These are phyloP conservation scores for Didymella pinodella DNA, from an alignment of 2,329 filamentous ascomycete genomes.

Conservation along the genomic window DNA sequence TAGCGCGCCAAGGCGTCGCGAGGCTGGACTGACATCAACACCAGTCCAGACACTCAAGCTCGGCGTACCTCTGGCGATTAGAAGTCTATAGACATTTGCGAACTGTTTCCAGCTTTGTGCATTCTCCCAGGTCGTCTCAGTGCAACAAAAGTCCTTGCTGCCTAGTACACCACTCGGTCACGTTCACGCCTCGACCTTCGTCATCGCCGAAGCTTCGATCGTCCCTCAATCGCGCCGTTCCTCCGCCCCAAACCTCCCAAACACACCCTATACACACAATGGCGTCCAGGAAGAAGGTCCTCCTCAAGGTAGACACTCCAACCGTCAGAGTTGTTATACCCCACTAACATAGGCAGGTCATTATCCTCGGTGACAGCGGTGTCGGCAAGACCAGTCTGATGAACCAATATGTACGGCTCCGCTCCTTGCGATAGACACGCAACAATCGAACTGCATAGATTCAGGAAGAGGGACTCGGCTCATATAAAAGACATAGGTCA, in stretches of 20 bases:
- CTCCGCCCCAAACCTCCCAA: slow-evolving; percentile 15
- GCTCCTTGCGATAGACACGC: slow-evolving; percentile 3
- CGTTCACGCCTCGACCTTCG: slow-evolving; percentile 14
- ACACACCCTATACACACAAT: slow-evolving; percentile 30
- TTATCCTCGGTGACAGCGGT: slow-evolving; percentile 98
- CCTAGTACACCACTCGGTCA: slow-evolving; percentile 2
- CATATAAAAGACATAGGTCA: slow-evolving; percentile 72
- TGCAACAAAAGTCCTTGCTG: not conserved
- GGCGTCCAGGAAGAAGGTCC: slow-evolving; percentile 75
- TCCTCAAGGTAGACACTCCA: slow-evolving; percentile 74
- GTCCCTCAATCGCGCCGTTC: slow-evolving; percentile 5
- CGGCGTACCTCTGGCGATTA: slow-evolving; percentile 5
- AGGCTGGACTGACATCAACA: slow-evolving; percentile 24
- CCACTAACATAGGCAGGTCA: slow-evolving; percentile 70
- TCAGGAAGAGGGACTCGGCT: slow-evolving; percentile 7
- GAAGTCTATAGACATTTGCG: slow-evolving; percentile 2
- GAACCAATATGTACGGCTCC: slow-evolving; percentile 96
- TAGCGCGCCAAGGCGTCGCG: slow-evolving; percentile 6
- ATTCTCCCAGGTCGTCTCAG: slow-evolving; percentile 2
- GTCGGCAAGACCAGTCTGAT: slow-evolving; percentile 99
- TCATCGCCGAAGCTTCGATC: slow-evolving; percentile 17
- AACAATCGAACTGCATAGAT: not conserved
- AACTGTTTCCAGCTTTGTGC: not conserved
- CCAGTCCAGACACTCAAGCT: slow-evolving; percentile 9
- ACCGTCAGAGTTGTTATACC: not conserved